Base-by-base conservation (phyloP, 768 basidiomycete species). In the Psilocybe tampanensis region DNA sequence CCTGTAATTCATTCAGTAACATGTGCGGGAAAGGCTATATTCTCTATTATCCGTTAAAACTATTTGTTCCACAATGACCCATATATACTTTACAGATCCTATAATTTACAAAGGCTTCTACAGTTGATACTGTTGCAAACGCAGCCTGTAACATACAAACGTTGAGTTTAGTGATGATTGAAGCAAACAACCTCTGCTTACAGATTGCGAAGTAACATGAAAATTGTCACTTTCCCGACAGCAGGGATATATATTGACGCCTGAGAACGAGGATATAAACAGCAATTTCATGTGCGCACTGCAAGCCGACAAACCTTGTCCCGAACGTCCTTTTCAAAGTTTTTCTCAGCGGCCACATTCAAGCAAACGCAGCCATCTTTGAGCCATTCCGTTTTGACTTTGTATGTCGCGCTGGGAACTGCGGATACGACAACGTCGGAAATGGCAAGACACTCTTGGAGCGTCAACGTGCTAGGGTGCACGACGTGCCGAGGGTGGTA, bases 181-280 rank as follows among this genome's bases (percentile, higher is more conserved):
- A 11, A 26, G 39, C 43, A 24, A 44, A 23, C 48, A 23, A 44
- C 45, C 48, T 42, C 1, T 5, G 77, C 93, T 68, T 69, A 95
- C 90, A 99, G 68, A 70, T 99, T 99, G 45, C 96, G 85, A 66
- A 97, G 82, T n/a, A 99, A 81, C 93, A 99, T 96, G 68, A 95
- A 77, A 62, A 98, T 97, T 1, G 97, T 99, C 55, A 97, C 91
- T 75, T 96, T 97, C 18, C 97, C 97, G n/a, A 99, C 94, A 5
- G 93, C 89, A 8, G 96, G 95, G 60, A 98, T 81, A 71, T 98
- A 98, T 56, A 99, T 78, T 13, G 94, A 94, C 11, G 95, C 95
- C 95, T 94, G 56, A n/a, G n/a, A 0, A 49, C 7, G 32, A 29
- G 12, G 12, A 24, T 44, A 22, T 44, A 15, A 42, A 22, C 43